phyloP scores from a whole-genome alignment of 441 rosid species.

The Macaranga tanarius region DNA sequence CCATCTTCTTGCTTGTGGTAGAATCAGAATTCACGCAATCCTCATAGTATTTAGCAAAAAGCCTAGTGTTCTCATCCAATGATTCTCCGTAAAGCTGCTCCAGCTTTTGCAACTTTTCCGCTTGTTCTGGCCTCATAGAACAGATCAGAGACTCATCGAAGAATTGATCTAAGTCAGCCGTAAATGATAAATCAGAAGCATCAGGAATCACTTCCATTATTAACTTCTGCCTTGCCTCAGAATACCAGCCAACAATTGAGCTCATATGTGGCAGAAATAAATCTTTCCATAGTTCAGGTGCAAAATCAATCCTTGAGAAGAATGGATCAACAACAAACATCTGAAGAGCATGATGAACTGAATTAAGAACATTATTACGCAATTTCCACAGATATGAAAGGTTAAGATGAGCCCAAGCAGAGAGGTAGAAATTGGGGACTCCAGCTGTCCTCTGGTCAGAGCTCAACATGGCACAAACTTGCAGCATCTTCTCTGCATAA shows the following conservation, averaged over 20 bases:
- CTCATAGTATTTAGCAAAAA: slow-evolving; percentile 56
- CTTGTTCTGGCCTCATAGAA: slow-evolving; percentile 56
- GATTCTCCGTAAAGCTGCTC: slow-evolving; percentile 60
- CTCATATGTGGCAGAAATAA: slow-evolving; percentile 65
- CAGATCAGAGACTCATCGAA: slow-evolving; percentile 54
- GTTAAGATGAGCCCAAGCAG: slow-evolving; percentile 72
- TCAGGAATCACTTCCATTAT: slow-evolving; percentile 61
- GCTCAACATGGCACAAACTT: slow-evolving; percentile 62
- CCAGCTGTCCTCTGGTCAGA: slow-evolving; percentile 60
- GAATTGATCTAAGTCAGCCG: slow-evolving; percentile 55
- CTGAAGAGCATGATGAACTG: slow-evolving; percentile 51
- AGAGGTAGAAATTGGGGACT: slow-evolving; percentile 66
- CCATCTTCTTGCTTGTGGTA: slow-evolving; percentile 38
- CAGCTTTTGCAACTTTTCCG: slow-evolving; percentile 48
- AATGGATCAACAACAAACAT: slow-evolving; percentile 68
- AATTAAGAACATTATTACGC: slow-evolving; percentile 36
- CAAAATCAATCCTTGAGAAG: slow-evolving; percentile 62
- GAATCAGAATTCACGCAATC: slow-evolving; percentile 51
- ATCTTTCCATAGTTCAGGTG: slow-evolving; percentile 69
- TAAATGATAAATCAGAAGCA: slow-evolving; percentile 54
- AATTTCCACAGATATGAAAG: slow-evolving; percentile 59
- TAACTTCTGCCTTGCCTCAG: slow-evolving; percentile 56
- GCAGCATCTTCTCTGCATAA: slow-evolving; percentile 70
- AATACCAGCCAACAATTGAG: slow-evolving; percentile 65
- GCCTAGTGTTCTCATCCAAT: slow-evolving; percentile 53